Conservation (phyloP, 2,329 filamentous ascomycete genomes). For the Aspergillus unguis region DNA sequence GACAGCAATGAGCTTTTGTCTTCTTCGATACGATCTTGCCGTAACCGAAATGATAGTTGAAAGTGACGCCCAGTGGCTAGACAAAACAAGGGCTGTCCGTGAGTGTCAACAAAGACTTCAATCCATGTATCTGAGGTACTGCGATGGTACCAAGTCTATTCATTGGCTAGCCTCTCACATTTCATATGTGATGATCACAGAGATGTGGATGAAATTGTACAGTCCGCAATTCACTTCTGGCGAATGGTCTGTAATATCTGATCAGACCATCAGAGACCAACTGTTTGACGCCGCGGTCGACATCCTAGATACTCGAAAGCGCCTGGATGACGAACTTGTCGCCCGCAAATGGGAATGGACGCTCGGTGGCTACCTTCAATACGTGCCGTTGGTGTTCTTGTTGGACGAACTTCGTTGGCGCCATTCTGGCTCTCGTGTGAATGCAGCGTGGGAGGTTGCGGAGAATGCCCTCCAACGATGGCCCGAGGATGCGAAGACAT, state of each 20-base stretch:
- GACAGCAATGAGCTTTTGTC: slow-evolving; percentile 47
- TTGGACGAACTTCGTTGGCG: slow-evolving; percentile 10
- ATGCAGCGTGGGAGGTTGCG: slow-evolving; percentile 1
- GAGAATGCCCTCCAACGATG: slow-evolving; percentile 5
- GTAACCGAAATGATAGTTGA: slow-evolving; percentile 23
- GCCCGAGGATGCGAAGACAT: slow-evolving; percentile 4
- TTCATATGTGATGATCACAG: slow-evolving; percentile 66
- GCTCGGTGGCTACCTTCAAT: slow-evolving; percentile 19
- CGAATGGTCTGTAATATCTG: not conserved
- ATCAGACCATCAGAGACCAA: slow-evolving; percentile 58
- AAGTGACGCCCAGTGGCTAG: slow-evolving; percentile 15
- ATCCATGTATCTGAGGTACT: slow-evolving; percentile 47
- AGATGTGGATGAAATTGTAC: slow-evolving; percentile 70
- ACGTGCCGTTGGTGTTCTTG: slow-evolving; percentile 15
- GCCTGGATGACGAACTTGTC: slow-evolving; percentile 15
- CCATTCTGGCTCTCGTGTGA: not conserved
- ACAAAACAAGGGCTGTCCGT: slow-evolving; percentile 40
- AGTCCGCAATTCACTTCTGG: slow-evolving; percentile 52
- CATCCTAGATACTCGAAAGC: slow-evolving; percentile 53
- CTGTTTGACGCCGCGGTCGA: slow-evolving; percentile 66
- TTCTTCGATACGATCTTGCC: slow-evolving; percentile 49
- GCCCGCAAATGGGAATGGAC: slow-evolving; percentile 20
- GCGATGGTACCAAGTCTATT: slow-evolving; percentile 45
- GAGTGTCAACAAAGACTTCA: slow-evolving; percentile 48
- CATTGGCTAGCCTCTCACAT: slow-evolving; percentile 64